Conservation (phyloP, 495 filamentous ascomycete genomes). For the Tuber microsphaerosporum region DNA sequence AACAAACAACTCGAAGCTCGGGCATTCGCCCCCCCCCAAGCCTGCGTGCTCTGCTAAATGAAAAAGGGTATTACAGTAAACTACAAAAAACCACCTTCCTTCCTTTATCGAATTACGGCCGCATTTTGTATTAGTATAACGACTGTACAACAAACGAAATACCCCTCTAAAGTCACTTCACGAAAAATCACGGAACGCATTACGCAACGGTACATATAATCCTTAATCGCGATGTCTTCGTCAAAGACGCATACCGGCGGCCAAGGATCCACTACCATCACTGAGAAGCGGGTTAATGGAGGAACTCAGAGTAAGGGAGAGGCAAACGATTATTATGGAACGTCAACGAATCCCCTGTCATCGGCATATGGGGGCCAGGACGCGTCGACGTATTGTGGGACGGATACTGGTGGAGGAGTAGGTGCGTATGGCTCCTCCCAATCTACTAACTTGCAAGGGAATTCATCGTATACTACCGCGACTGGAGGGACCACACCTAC, state of each 20-base stretch:
- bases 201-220: constrained; percentile 11
- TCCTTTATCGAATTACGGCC: neutral
- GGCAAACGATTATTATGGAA: constrained; percentile 25
- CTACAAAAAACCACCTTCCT: neutral
- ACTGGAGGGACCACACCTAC: neutral
- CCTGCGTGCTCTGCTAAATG: constrained; percentile 6
- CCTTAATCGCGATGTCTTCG: constrained; percentile 21
- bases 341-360: constrained; percentile 22
- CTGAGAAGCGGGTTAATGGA: constrained; percentile 4
- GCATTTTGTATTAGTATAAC: constrained; percentile 26
- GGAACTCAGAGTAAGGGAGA: constrained; percentile 14
- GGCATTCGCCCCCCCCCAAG: neutral
- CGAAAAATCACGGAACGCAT: constrained; percentile 14
- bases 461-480: constrained; percentile 6
- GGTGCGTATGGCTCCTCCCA: constrained; percentile 31
- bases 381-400: constrained; percentile 14
- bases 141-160: constrained; percentile 12
- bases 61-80: neutral
- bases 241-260: constrained; percentile 4
- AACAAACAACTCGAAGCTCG: neutral
- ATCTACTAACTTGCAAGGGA: constrained; percentile 16
- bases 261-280: constrained; percentile 4
- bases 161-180: constrained; percentile 4
- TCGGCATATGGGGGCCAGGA: constrained; percentile 15
- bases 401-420: constrained; percentile 13